These are phyloP conservation scores for Solanum commersonii DNA, from an alignment of 257 asterid species.

Conservation along the genomic window DNA sequence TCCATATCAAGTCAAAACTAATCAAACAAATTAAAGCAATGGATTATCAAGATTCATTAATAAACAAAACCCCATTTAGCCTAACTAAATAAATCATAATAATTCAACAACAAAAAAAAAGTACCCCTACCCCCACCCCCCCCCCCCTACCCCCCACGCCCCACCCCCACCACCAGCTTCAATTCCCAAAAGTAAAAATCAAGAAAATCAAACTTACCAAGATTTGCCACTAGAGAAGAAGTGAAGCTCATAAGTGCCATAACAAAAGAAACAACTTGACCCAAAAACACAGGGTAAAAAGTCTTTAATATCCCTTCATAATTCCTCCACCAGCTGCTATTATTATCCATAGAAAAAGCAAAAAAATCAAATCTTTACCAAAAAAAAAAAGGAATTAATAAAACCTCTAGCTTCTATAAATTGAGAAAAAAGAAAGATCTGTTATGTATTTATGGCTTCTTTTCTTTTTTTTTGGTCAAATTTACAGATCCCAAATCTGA, in stretches of 20 bases:
- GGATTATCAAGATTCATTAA: neutral
- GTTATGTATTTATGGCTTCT: neutral
- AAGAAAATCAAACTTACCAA: slow-evolving; percentile 6
- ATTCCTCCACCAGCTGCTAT: slow-evolving; percentile 1
- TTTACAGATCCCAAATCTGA: neutral
- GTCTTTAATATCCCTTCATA: slow-evolving; percentile 12
- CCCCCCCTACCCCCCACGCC: neutral
- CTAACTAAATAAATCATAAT: slow-evolving; percentile 1
- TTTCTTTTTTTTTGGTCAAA: neutral
- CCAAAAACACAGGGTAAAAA: slow-evolving; percentile 30
- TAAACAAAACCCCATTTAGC: neutral
- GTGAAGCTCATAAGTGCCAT: slow-evolving; percentile 31
- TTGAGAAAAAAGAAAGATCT: neutral
- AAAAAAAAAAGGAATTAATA: neutral
- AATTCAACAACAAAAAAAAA: neutral
- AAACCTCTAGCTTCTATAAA: neutral
- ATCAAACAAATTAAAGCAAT: neutral
- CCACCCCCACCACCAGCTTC: neutral
- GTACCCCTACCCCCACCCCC: neutral
- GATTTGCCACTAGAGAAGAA: slow-evolving; percentile 41
- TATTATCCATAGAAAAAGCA: slow-evolving; percentile 5
- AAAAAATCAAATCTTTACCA: neutral
- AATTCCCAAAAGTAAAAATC: neutral
- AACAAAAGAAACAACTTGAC: slow-evolving; percentile 47
- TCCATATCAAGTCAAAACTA: neutral